A percentile compares a stretch with the other conserved stretches of the same genome.
These are phyloP conservation scores for Thielaviopsis ethacetica DNA, from an alignment of 2,329 filamentous ascomycete species.

Conservation along the genomic window DNA sequence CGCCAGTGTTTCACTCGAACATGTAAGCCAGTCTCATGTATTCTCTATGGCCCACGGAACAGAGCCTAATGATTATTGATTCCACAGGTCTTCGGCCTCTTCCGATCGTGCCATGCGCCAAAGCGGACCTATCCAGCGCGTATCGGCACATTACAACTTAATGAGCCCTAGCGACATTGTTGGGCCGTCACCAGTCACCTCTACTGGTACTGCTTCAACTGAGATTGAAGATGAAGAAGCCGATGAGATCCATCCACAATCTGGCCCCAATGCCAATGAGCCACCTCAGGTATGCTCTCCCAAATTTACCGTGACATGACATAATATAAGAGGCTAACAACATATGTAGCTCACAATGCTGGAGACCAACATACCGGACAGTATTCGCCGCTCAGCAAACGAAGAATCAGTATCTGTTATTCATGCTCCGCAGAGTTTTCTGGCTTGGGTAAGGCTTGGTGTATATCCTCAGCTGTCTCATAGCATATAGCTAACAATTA, in stretches of 20 bases:
- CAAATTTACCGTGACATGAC: not conserved
- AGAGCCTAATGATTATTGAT: not conserved
- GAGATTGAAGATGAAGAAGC: constrained; percentile 67
- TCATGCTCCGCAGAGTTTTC: constrained; percentile 72
- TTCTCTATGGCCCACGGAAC: not conserved
- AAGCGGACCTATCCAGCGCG: constrained; percentile 31
- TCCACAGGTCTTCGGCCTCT: constrained; percentile 26
- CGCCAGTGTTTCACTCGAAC: constrained; percentile 29
- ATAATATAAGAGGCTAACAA: not conserved
- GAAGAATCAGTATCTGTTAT: constrained; percentile 83
- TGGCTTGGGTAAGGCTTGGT: constrained; percentile 48
- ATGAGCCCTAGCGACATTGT: constrained; percentile 53
- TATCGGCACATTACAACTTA: constrained; percentile 37
- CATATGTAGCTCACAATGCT: constrained; percentile 25
- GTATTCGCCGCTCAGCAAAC: constrained; percentile 40
- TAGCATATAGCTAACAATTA: not conserved
- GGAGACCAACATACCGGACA: constrained; percentile 39
- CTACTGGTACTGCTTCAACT: constrained; percentile 66
- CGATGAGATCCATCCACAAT: constrained; percentile 33
- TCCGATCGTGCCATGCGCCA: constrained; percentile 31
- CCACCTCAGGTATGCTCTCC: constrained; percentile 7
- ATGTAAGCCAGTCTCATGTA: constrained; percentile 5
- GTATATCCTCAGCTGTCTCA: not conserved
- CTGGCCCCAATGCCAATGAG: not conserved
- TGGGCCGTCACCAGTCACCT: constrained; percentile 71